Evolutionary conservation across 2,329 filamentous ascomycete genomes (phyloP).

Genomic region (Aspergillus nomiae): DNA sequence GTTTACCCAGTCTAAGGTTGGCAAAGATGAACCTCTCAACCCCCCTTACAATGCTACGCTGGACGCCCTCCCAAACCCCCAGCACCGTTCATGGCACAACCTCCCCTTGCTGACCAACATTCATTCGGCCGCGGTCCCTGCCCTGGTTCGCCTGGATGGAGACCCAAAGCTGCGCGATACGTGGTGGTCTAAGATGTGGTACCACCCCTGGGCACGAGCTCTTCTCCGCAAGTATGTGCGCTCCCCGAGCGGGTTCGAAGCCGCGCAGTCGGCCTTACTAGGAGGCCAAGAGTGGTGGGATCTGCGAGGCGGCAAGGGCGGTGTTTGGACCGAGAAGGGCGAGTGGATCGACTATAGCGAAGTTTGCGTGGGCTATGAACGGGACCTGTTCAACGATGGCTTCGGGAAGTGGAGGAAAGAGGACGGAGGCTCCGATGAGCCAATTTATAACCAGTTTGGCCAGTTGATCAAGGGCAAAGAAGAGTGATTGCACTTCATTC

Average conservation of each 20-base stretch:
- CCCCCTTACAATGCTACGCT: constrained; percentile 41
- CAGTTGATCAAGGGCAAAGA: constrained; percentile 39
- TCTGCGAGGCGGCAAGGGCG: constrained; percentile 54
- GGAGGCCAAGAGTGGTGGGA: constrained; percentile 54
- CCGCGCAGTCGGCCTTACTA: constrained; percentile 46
- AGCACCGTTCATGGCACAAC: constrained; percentile 44
- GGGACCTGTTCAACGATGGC: constrained; percentile 51
- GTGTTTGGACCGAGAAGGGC: constrained; percentile 55
- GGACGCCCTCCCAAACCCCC: constrained; percentile 45
- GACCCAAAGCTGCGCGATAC: constrained; percentile 32
- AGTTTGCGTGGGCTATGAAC: constrained; percentile 48
- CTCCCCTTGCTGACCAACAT: constrained; percentile 52
- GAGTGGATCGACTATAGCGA: constrained; percentile 54
- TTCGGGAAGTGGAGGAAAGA: constrained; percentile 46
- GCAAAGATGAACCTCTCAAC: constrained; percentile 27
- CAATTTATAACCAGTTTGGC: constrained; percentile 43
- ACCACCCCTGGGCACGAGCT: constrained; percentile 49
- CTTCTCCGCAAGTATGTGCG: constrained; percentile 54
- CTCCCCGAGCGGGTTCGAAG: constrained; percentile 43
- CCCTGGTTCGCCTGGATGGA: constrained; percentile 45
- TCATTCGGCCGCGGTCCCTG: constrained; percentile 50
- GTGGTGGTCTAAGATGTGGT: constrained; percentile 55
- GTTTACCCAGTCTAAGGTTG: constrained; percentile 34
- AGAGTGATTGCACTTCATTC: constrained; percentile 4
- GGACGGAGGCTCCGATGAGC: constrained; percentile 30